These are phyloP conservation scores for Emergomyces pasteurianus DNA, from an alignment of 2,329 filamentous ascomycete genomes.

Conservation along the genomic window DNA sequence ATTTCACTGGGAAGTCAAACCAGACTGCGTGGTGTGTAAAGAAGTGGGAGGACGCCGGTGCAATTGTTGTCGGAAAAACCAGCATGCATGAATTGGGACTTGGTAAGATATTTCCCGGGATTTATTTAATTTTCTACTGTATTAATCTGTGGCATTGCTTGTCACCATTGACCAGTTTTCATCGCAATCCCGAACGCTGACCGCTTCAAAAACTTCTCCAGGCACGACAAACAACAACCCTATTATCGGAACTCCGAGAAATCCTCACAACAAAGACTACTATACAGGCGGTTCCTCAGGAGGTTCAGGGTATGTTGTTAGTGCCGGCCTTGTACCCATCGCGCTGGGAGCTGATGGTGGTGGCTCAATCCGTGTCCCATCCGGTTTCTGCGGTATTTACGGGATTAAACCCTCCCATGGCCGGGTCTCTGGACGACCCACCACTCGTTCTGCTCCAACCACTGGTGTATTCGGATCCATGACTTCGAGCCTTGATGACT, in stretches of 20 bases:
- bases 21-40: constrained; percentile 58
- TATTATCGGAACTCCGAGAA: constrained; percentile 59
- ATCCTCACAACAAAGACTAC: constrained; percentile 64
- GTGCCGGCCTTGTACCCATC: constrained; percentile 58
- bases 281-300: constrained; percentile 75
- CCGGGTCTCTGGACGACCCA: constrained; percentile 50
- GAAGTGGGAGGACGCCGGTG: constrained; percentile 62
- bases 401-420: constrained; percentile 70
- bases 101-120: constrained; percentile 29
- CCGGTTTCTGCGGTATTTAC: constrained; percentile 66
- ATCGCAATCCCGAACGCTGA: background rate
- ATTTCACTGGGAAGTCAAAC: constrained; percentile 39
- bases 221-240: constrained; percentile 79
- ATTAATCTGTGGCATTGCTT: background rate
- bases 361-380: constrained; percentile 62
- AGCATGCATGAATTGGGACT: constrained; percentile 73
- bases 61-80: constrained; percentile 61
- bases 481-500: constrained; percentile 61
- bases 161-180: background rate
- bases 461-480: constrained; percentile 64
- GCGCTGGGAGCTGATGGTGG: constrained; percentile 65
- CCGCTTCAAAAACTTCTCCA: constrained; percentile 8
- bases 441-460: constrained; percentile 46
- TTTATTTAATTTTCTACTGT: background rate
- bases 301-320: constrained; percentile 59